Percentiles rank a stretch among this genome's conserved stretches.
These are phyloP conservation scores for Fagus sylvatica DNA, from an alignment of 306 rosid genomes.

Conservation along the genomic window DNA sequence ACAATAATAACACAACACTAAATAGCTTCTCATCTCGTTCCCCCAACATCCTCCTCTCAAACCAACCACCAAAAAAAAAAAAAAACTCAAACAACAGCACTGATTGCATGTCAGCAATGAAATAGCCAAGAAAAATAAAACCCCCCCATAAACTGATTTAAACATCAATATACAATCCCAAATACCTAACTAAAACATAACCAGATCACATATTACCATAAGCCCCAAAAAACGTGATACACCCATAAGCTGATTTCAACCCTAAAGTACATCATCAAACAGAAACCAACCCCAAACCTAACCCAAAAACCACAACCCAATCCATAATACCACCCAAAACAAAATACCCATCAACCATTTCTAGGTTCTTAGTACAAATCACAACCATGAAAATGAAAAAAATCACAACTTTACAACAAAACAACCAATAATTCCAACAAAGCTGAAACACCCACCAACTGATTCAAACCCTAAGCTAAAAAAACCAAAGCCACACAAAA, in stretches of 20 bases:
- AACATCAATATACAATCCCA: neutral
- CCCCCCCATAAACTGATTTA: conserved; percentile 22
- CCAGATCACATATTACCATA: neutral
- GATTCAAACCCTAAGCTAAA: neutral
- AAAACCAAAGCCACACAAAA: neutral
- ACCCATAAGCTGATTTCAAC: conserved; percentile 3
- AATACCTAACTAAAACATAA: neutral
- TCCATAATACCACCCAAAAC: neutral
- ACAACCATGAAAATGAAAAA: neutral
- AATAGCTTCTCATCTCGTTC: neutral
- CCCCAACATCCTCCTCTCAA: neutral
- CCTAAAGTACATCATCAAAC: neutral
- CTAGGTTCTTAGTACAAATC: neutral
- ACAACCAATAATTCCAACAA: neutral
- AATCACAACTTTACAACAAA: neutral
- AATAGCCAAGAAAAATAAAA: neutral
- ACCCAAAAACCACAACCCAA: neutral
- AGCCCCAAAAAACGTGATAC: neutral
- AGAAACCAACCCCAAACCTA: neutral
- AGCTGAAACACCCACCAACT: neutral
- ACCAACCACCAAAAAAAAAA: neutral
- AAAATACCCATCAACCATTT: neutral
- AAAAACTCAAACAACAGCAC: too few relatives aligned
- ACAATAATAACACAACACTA: neutral
- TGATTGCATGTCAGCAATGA: neutral